Base-by-base conservation (phyloP, 306 rosid genomes). In the Quercus glauca region DNA sequence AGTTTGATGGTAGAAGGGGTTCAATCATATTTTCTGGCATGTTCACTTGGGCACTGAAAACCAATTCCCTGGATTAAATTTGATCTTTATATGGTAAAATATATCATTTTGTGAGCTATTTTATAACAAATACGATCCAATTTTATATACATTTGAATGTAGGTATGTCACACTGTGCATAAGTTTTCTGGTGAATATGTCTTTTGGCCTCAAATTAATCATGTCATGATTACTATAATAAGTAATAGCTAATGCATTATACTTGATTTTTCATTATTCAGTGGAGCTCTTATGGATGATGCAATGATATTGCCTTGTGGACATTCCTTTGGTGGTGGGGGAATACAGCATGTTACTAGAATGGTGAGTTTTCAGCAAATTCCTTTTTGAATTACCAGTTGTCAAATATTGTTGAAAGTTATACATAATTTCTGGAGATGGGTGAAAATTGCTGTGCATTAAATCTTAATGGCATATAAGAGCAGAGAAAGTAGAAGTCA, bases 281-380 rank as follows among this genome's bases (percentile, higher is more conserved):
- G 99, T 80, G 94, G 98, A 58, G 84, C 90, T 78, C 96, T 96
- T 29, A 96, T 96, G 99, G 96, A 96, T 55, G 99, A 96, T 69
- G 99, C 99, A 12, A 86, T 96, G 97, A 96, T 96, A 90, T 83
- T 96, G 82, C 93, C 99, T 55, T 96, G 99, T 73, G 99, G 99
- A n/a, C 99, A 96, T 88, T 96, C 99, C 70, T 96, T 93, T 65
- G 92, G 99, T 43, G 85, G 96, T 55, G 90, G 91, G 70, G 99
- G 99, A 81, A 88, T 93, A 83, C 91, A 90, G 72, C 97, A 89
- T 43, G 97, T 93, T 83, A 79, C 87, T 82, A 89, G 93, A 86
- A 82, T 87, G 93, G 99, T 96, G 95, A 91, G 98, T 87, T 88
- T 80, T 85, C 86, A 78, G 76, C 75, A 73, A 83, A 80, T 79